Evolutionary conservation across 2,329 filamentous ascomycete species (phyloP).

Genomic region (Phyllosticta citrichinensis): DNA sequence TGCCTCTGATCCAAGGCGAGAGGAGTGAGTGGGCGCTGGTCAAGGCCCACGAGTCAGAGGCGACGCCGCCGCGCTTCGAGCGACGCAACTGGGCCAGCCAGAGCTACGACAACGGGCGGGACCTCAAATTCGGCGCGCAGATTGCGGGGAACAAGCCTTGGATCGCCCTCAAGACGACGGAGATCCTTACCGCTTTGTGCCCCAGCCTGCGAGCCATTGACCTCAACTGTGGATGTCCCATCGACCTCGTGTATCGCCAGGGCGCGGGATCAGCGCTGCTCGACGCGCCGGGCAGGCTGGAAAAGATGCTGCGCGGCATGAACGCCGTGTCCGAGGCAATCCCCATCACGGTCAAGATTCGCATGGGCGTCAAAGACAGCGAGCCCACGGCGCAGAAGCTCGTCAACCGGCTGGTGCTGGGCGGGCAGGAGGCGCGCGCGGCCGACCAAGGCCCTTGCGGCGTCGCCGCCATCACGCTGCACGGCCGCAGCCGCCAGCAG

Average conservation of each 20-base stretch:
- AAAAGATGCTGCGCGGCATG: conserved; percentile 94
- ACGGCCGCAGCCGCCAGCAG: conserved; percentile 88
- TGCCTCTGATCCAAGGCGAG: conserved; percentile 80
- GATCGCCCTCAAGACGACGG: conserved; percentile 79
- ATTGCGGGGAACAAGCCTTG: conserved; percentile 89
- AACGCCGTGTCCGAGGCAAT: conserved; percentile 83
- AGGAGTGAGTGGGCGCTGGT: conserved; percentile 92
- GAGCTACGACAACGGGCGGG: conserved; percentile 71
- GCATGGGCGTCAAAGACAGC: conserved; percentile 76
- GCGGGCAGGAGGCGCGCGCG: conserved; percentile 60
- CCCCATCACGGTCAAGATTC: conserved; percentile 89
- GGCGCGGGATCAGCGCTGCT: conserved; percentile 87
- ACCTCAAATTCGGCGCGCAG: conserved; percentile 84
- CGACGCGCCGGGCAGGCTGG: conserved; percentile 77
- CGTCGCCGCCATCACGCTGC: conserved; percentile 89
- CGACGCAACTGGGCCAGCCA: conserved; percentile 50
- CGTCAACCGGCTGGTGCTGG: conserved; percentile 73
- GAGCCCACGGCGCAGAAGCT: conserved; percentile 71
- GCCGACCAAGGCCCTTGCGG: conserved; percentile 62
- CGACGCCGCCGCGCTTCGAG: conserved; percentile 58
- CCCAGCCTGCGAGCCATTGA: conserved; percentile 85
- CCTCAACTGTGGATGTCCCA: conserved; percentile 93
- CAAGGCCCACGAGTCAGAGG: conserved; percentile 82
- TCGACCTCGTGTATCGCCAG: conserved; percentile 81
- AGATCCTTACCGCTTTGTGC: conserved; percentile 64